phyloP scores from a whole-genome alignment of 805 yeast species.

The Lipomyces chichibuensis region DNA sequence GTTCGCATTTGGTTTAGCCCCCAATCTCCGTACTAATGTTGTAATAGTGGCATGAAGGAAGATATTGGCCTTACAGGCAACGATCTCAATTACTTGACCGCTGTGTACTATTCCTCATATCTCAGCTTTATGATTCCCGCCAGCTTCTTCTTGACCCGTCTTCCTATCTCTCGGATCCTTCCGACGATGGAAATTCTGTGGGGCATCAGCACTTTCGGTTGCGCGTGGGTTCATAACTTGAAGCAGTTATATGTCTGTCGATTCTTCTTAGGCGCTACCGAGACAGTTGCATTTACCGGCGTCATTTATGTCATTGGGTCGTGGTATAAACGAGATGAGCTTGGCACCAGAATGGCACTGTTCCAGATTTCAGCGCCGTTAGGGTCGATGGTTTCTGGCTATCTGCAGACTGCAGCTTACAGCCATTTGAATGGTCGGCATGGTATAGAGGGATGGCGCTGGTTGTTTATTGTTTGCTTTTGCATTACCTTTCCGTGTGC shows the following conservation, averaged over 20 bases:
- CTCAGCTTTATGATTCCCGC: slow-evolving; percentile 52
- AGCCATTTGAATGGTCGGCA: slow-evolving; percentile 47
- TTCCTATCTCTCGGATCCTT: slow-evolving; percentile 43
- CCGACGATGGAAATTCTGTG: slow-evolving; percentile 46
- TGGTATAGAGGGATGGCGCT: slow-evolving; percentile 59
- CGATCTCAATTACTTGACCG: slow-evolving; percentile 47
- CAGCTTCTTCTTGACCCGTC: slow-evolving; percentile 42
- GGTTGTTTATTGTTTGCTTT: slow-evolving; percentile 64
- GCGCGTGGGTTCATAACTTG: slow-evolving; percentile 43
- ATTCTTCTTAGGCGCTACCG: slow-evolving; percentile 51
- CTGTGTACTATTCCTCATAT: slow-evolving; percentile 39
- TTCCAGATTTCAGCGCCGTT: slow-evolving; percentile 48
- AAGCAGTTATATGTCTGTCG: slow-evolving; percentile 49
- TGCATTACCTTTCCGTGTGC: slow-evolving; percentile 47
- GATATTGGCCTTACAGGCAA: slow-evolving; percentile 50
- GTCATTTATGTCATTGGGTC: slow-evolving; percentile 43
- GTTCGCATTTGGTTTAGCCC: not conserved
- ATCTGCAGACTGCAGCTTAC: slow-evolving; percentile 51
- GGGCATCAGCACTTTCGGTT: slow-evolving; percentile 47
- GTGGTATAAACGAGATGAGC: slow-evolving; percentile 53
- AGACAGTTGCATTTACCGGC: slow-evolving; percentile 40
- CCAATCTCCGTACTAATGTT: slow-evolving; percentile 48
- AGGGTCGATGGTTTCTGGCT: slow-evolving; percentile 51
- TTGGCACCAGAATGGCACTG: slow-evolving; percentile 48
- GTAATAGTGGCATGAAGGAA: slow-evolving; percentile 56